Evolutionary conservation across 139 green algal genomes (phyloP).

Genomic region (Spirogloea muscicola): DNA sequence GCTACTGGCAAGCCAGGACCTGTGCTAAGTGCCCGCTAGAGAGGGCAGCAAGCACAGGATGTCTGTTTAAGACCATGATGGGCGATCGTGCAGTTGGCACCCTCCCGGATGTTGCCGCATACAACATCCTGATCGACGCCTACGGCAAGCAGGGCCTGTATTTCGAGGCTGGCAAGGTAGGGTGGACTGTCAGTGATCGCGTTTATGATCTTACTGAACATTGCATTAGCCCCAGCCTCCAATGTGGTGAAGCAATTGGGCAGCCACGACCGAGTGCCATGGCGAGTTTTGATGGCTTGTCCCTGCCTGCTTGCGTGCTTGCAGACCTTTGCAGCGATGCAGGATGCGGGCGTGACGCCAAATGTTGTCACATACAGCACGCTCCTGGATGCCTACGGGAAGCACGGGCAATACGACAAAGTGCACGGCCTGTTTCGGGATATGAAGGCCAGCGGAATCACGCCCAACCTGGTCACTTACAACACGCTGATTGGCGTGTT

Average conservation of each 20-base stretch:
- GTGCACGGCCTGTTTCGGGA: conserved; percentile 17
- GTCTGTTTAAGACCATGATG: no score
- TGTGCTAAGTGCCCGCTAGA: no score
- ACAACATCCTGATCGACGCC: conserved; percentile 44
- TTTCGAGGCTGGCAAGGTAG: conserved; percentile 23
- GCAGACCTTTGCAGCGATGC: conserved; percentile 36
- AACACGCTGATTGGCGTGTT: conserved; percentile 46
- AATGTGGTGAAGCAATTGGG: no score
- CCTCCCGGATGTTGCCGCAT: conserved; percentile 35
- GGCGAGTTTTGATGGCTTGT: no score
- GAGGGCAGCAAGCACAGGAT: no score
- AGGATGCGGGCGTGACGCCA: not conserved
- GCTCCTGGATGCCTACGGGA: conserved; percentile 20
- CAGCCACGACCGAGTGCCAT: no score
- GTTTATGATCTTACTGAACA: no score
- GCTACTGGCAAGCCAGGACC: no score
- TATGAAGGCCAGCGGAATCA: conserved; percentile 18
- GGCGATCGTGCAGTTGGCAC: no score
- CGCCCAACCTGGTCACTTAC: conserved; percentile 29
- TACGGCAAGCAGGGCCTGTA: conserved; percentile 11
- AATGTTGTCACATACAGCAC: conserved; percentile 36
- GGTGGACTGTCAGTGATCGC: no score
- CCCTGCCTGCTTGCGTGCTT: no score
- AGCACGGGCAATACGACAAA: conserved; percentile 25
- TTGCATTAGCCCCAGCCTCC: no score